Conservation (phyloP, 2,329 filamentous ascomycete genomes). For the Cladobotryum mycophilum region DNA sequence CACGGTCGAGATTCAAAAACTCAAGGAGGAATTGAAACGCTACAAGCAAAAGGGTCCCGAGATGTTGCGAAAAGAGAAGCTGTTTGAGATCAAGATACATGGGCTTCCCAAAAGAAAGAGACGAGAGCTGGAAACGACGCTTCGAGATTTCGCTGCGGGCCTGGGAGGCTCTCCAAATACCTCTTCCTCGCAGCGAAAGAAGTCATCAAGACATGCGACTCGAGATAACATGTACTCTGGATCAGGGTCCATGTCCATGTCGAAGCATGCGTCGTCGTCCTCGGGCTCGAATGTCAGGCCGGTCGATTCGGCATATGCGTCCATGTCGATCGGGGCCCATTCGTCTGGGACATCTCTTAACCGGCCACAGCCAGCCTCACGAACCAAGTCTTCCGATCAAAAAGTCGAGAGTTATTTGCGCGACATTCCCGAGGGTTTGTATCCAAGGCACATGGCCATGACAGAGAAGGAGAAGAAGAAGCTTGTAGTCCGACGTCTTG, state of each 20-base stretch:
- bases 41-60: slow-evolving; percentile 63
- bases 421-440: slow-evolving; percentile 63
- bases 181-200: slow-evolving; percentile 36
- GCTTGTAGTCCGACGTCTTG: slow-evolving; percentile 66
- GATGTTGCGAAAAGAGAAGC: slow-evolving; percentile 64
- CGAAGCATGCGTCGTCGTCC: slow-evolving; percentile 46
- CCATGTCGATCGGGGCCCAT: slow-evolving; percentile 51
- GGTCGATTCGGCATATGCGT: slow-evolving; percentile 61
- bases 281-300: slow-evolving; percentile 48
- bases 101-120: slow-evolving; percentile 66
- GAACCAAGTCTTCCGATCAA: slow-evolving; percentile 42
- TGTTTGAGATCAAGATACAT: slow-evolving; percentile 79
- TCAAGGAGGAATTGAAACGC: slow-evolving; percentile 66
- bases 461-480: slow-evolving; percentile 71
- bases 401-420: slow-evolving; percentile 65
- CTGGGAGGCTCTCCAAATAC: slow-evolving; percentile 46
- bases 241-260: slow-evolving; percentile 37
- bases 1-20: slow-evolving; percentile 73
- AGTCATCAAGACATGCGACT: slow-evolving; percentile 32
- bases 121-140: slow-evolving; percentile 65
- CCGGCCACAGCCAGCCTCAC: slow-evolving; percentile 30
- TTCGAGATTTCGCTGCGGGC: slow-evolving; percentile 63
- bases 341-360: slow-evolving; percentile 36
- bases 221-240: slow-evolving; percentile 35
- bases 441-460: slow-evolving; percentile 56